phyloP scores from a whole-genome alignment of 345 rosid genomes.

The Salix udensis region DNA sequence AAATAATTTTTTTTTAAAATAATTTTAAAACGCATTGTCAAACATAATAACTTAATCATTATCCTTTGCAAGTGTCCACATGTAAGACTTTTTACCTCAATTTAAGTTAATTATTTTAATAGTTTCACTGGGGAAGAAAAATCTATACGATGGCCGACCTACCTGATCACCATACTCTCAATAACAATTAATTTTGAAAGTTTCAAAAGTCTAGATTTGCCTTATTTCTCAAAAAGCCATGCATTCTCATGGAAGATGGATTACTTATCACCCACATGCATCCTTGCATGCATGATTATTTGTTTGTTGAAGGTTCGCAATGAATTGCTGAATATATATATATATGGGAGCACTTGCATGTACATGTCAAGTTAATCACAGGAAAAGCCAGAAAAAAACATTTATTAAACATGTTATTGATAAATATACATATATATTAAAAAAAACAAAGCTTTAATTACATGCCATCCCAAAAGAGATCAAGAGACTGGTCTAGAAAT shows the following conservation, averaged over 20 bases:
- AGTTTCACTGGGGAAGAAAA: no score
- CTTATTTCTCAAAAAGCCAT: neutral
- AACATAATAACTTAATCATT: no score
- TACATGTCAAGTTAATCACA: neutral
- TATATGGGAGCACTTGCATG: neutral
- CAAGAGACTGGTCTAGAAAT: constrained; percentile 18
- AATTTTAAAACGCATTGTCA: no score
- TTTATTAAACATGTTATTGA: neutral
- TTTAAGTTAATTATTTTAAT: no score
- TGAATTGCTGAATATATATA: neutral
- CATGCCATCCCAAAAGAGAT: constrained; percentile 14
- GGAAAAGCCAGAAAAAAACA: neutral
- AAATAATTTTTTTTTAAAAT: no score
- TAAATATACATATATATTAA: neutral
- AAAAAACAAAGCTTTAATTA: neutral
- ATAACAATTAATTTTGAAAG: neutral
- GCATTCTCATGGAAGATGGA: neutral
- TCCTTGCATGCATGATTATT: neutral
- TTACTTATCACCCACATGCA: neutral
- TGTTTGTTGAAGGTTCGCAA: neutral
- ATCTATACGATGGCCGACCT: no score
- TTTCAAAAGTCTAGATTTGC: neutral
- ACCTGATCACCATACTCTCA: no score
- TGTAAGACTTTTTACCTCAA: no score
- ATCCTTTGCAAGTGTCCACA: no score